These are phyloP conservation scores for Oryza brachyantha DNA, from an alignment of 176 grass and related monocot genomes.

Conservation along the genomic window DNA sequence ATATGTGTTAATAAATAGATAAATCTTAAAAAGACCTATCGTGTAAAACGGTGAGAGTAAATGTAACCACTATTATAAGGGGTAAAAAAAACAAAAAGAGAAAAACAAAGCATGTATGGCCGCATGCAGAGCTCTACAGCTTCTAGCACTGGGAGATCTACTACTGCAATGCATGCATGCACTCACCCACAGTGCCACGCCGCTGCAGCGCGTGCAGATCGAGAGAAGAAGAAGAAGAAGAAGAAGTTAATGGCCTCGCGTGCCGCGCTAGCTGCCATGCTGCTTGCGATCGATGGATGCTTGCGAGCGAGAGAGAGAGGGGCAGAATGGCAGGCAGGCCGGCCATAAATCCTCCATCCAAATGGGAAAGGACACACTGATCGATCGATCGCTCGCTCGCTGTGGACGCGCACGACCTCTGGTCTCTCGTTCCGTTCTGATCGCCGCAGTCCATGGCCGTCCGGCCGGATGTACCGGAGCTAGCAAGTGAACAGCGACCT, in stretches of 20 bases:
- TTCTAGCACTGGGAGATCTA: background rate
- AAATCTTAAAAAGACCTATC: too few species aligned
- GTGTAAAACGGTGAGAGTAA: too few species aligned
- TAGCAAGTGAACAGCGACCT: too few species aligned
- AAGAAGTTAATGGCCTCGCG: background rate
- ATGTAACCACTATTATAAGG: too few species aligned
- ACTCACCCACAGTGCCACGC: background rate
- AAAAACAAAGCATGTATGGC: background rate
- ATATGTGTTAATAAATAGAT: too few species aligned
- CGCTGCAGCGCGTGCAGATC: background rate
- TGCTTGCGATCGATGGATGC: background rate
- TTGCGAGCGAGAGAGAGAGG: background rate
- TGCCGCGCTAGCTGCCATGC: background rate
- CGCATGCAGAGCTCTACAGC: background rate
- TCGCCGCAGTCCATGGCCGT: background rate
- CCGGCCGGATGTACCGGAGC: too few species aligned
- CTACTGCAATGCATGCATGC: background rate
- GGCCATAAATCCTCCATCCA: background rate
- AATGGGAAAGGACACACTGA: background rate
- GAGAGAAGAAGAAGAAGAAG: too few species aligned
- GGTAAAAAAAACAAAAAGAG: background rate
- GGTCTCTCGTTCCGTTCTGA: too few species aligned
- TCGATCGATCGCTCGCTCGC: too few species aligned
- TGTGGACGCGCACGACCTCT: background rate
- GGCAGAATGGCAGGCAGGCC: background rate